Percentiles rank a stretch among this genome's conserved stretches.
Conservation (phyloP, 1,139 yeast species). For the Saccharomyces hybrid region DNA sequence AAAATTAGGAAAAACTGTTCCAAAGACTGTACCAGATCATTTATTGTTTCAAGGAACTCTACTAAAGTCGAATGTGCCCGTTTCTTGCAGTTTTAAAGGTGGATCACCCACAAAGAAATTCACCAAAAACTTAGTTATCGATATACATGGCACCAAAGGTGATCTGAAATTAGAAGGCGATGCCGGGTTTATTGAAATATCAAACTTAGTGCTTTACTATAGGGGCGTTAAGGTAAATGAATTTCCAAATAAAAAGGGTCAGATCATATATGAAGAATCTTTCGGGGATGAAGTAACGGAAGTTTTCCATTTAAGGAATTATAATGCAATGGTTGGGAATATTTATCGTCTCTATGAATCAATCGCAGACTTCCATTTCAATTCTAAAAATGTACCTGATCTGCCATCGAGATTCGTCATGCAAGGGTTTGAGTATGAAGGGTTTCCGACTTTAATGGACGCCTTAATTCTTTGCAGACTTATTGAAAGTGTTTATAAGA, state of each 20-base stretch:
- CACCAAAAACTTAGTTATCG: constrained; percentile 21
- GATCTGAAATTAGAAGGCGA: constrained; percentile 24
- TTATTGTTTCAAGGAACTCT: constrained; percentile 19
- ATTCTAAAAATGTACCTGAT: constrained; percentile 4
- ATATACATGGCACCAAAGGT: constrained; percentile 26
- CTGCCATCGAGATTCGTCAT: constrained; percentile 6
- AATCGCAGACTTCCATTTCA: constrained; percentile 15
- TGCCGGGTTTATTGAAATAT: constrained; percentile 22
- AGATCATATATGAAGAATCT: background rate
- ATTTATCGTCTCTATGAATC: constrained; percentile 19
- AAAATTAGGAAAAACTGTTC: constrained; percentile 9
- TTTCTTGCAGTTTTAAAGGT: constrained; percentile 22
- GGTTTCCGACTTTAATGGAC: constrained; percentile 20
- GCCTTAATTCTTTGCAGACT: constrained; percentile 11
- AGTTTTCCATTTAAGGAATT: constrained; percentile 20
- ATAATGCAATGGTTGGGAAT: constrained; percentile 22
- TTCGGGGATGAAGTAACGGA: constrained; percentile 18
- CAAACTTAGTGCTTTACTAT: constrained; percentile 21
- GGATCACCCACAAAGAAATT: constrained; percentile 23
- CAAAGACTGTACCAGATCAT: constrained; percentile 21
- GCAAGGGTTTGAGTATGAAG: constrained; percentile 17
- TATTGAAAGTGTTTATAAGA: constrained; percentile 13
- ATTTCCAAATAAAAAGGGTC: background rate
- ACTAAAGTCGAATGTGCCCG: constrained; percentile 18
- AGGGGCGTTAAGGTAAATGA: constrained; percentile 15